These are phyloP conservation scores for Nitzschia sp. DNA, from an alignment of 108 stramenopile genomes.

Conservation along the genomic window DNA sequence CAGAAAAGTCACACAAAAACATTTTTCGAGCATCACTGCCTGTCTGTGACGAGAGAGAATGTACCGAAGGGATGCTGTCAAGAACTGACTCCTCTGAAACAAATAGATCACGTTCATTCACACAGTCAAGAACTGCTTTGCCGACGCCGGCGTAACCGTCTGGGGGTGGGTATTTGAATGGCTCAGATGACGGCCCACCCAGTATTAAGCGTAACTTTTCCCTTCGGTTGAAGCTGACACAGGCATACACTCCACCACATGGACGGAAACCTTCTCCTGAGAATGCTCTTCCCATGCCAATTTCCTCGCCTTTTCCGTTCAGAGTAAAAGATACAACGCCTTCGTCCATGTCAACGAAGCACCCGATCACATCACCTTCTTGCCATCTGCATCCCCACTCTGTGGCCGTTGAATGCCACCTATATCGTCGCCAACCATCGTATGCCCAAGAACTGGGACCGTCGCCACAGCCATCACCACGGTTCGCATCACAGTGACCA, in stretches of 20 bases:
- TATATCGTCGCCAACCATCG: slow-evolving; percentile 93
- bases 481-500: slow-evolving; percentile 82
- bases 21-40: slow-evolving; percentile 30
- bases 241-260: slow-evolving; percentile 86
- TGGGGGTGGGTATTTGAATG: slow-evolving; percentile 69
- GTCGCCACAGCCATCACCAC: slow-evolving; percentile 93
- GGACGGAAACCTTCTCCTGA: slow-evolving; percentile 79
- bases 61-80: not conserved
- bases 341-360: slow-evolving; percentile 86
- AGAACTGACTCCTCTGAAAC: slow-evolving; percentile 60
- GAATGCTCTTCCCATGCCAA: slow-evolving; percentile 87
- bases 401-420: slow-evolving; percentile 86
- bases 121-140: slow-evolving; percentile 65
- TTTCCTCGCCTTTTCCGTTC: slow-evolving; percentile 86
- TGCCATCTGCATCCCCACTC: slow-evolving; percentile 95
- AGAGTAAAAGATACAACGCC: slow-evolving; percentile 83
- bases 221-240: slow-evolving; percentile 82
- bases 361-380: slow-evolving; percentile 88
- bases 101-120: slow-evolving; percentile 53
- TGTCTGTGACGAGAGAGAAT: not conserved
- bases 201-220: slow-evolving; percentile 75
- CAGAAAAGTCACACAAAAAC: slow-evolving; percentile 82
- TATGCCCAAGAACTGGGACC: slow-evolving; percentile 91
- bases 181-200: slow-evolving; percentile 63
- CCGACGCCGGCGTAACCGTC: slow-evolving; percentile 79